A percentile compares a stretch with the other conserved stretches of the same genome.
These are phyloP conservation scores for Taphrina flavorubra DNA, from an alignment of 1,139 yeast species.

Conservation along the genomic window DNA sequence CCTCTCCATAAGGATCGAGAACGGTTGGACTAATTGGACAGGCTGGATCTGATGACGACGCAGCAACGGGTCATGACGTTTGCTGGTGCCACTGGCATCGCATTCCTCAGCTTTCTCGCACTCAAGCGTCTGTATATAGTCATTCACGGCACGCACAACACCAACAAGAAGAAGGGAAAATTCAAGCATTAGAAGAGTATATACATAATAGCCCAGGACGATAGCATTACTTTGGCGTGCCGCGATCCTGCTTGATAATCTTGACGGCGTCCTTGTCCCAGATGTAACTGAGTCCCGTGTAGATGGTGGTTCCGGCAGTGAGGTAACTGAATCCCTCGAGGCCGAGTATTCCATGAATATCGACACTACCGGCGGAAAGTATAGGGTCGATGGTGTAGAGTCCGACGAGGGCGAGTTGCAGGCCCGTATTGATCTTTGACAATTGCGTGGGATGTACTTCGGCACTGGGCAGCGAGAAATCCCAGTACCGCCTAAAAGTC, in stretches of 20 bases:
- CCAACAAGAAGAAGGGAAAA: neutral
- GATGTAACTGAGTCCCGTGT: slow-evolving; percentile 79
- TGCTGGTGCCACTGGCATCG: slow-evolving; percentile 37
- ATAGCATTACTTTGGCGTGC: neutral
- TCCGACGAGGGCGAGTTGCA: slow-evolving; percentile 91
- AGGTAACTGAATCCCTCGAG: slow-evolving; percentile 57
- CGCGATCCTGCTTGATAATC: slow-evolving; percentile 49
- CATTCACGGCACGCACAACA: slow-evolving; percentile 19
- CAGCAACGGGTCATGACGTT: slow-evolving; percentile 26
- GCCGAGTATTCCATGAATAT: slow-evolving; percentile 41
- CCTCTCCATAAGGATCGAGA: neutral
- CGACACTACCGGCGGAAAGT: slow-evolving; percentile 1
- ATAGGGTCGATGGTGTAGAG: slow-evolving; percentile 30
- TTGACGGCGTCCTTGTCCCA: slow-evolving; percentile 71
- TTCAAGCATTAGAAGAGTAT: neutral
- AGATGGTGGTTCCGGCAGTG: slow-evolving; percentile 77
- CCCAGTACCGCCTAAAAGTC: slow-evolving; percentile 73
- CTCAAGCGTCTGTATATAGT: slow-evolving; percentile 20
- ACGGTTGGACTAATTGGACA: neutral
- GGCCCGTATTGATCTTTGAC: slow-evolving; percentile 78
- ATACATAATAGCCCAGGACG: neutral
- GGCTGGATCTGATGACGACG: slow-evolving; percentile 32
- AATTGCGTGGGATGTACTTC: slow-evolving; percentile 88
- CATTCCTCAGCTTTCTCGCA: slow-evolving; percentile 14
- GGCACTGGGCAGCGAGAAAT: slow-evolving; percentile 79